Conservation (phyloP, 306 rosid species). For the Vachellia pachyceras region DNA sequence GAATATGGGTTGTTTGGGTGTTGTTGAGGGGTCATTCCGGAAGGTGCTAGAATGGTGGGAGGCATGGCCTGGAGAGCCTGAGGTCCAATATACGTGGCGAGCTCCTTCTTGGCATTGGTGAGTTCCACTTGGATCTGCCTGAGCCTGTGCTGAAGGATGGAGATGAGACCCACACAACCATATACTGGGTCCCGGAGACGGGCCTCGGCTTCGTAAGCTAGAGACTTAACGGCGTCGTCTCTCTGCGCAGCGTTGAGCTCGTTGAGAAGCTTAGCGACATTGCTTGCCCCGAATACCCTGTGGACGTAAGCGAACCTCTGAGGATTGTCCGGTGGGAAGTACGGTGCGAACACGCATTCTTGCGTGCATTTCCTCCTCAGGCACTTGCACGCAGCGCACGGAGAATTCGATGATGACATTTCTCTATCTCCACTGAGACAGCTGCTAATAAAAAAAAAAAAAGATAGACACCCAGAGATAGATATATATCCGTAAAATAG, state of each 20-base stretch:
- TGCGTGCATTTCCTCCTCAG: constrained; percentile 86
- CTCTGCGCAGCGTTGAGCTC: constrained; percentile 73
- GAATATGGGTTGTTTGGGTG: constrained; percentile 42
- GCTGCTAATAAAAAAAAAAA: constrained; percentile 13
- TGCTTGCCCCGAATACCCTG: constrained; percentile 92
- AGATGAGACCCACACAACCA: constrained; percentile 92
- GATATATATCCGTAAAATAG: background rate
- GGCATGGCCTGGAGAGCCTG: constrained; percentile 59
- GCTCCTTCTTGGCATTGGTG: constrained; percentile 67
- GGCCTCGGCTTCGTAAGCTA: constrained; percentile 91
- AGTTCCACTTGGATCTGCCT: constrained; percentile 65
- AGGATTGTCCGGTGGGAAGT: constrained; percentile 93
- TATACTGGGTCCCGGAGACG: constrained; percentile 89
- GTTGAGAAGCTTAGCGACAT: constrained; percentile 79
- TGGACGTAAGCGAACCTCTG: constrained; percentile 83
- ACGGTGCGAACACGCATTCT: constrained; percentile 94
- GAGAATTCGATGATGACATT: constrained; percentile 68
- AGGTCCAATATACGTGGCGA: constrained; percentile 74
- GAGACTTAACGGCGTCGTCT: constrained; percentile 87
- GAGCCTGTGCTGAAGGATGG: constrained; percentile 78
- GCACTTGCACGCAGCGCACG: constrained; percentile 93
- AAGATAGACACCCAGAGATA: background rate
- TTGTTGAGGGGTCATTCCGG: background rate
- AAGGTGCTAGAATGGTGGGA: too few species aligned
- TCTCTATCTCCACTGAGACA: constrained; percentile 29